Conservation (phyloP, 2,329 filamentous ascomycete species). For the Ophiosphaerella korrae region DNA sequence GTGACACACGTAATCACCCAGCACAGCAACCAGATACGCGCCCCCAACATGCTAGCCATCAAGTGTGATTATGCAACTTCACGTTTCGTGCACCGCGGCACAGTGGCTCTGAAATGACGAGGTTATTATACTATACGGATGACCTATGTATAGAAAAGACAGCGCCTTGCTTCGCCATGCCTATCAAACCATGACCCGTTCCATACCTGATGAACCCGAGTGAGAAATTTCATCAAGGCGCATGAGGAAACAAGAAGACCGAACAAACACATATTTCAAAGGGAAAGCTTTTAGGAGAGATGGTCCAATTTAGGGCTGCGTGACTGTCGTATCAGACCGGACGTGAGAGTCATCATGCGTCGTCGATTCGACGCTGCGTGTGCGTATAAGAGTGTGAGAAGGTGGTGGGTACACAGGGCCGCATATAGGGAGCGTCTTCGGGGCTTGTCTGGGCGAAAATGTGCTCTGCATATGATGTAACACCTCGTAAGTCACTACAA, state of each 20-base stretch:
- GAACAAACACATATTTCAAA: slow-evolving; percentile 8
- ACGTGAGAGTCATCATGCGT: slow-evolving; percentile 27
- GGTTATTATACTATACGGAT: slow-evolving; percentile 23
- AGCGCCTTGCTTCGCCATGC: slow-evolving; percentile 19
- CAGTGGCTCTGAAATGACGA: slow-evolving; percentile 1
- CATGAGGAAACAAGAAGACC: too few species aligned
- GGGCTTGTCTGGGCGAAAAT: not conserved
- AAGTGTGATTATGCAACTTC: not conserved
- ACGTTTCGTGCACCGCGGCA: not conserved
- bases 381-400: not conserved
- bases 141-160: slow-evolving; percentile 20
- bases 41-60: not conserved
- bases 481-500: slow-evolving; percentile 19
- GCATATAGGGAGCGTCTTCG: not conserved
- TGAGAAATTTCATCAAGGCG: slow-evolving; percentile 7
- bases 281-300: slow-evolving; percentile 34
- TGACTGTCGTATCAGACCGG: slow-evolving; percentile 22
- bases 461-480: not conserved
- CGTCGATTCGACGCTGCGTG: slow-evolving; percentile 26
- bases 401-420: not conserved
- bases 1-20: not conserved
- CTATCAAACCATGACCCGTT: slow-evolving; percentile 18
- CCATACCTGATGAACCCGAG: slow-evolving; percentile 16
- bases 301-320: slow-evolving; percentile 37
- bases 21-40: not conserved